Conservation (phyloP, 441 rosid species). For the Brassica balearica region DNA sequence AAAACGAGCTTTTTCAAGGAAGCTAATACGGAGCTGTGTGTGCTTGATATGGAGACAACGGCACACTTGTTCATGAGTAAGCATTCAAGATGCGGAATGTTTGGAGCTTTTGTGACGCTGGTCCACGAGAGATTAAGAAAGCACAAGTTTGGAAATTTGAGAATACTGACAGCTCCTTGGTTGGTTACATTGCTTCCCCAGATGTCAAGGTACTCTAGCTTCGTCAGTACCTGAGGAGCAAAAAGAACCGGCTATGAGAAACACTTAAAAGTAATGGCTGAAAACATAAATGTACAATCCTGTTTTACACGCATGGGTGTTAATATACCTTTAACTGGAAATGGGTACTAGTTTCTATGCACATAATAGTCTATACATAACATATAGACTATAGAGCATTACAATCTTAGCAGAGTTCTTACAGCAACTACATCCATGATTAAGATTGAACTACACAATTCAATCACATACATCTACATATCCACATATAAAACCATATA, state of each 20-base stretch:
- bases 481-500: constrained; percentile 30
- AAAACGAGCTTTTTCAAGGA: constrained; percentile 63
- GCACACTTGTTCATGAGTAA: constrained; percentile 83
- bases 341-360: constrained; percentile 7
- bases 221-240: constrained; percentile 61
- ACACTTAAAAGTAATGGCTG: background rate
- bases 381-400: no score
- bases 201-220: constrained; percentile 83
- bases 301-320: background rate
- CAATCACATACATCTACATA: background rate
- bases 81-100: constrained; percentile 67
- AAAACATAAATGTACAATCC: no score
- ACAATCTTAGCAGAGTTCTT: constrained; percentile 9
- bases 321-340: no score
- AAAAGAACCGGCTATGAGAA: constrained; percentile 13
- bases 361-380: no score
- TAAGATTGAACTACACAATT: constrained; percentile 1
- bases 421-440: constrained; percentile 1
- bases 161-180: constrained; percentile 59
- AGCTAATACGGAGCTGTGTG: constrained; percentile 48
- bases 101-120: constrained; percentile 63
- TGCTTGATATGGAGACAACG: constrained; percentile 56
- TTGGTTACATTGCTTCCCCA: constrained; percentile 90
- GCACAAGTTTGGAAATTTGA: constrained; percentile 63
- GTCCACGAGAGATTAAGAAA: constrained; percentile 91